Percentiles rank a stretch among this genome's conserved stretches.
phyloP scores from a whole-genome alignment of 2,329 filamentous ascomycete species.

The Xylariaceae sp. region DNA sequence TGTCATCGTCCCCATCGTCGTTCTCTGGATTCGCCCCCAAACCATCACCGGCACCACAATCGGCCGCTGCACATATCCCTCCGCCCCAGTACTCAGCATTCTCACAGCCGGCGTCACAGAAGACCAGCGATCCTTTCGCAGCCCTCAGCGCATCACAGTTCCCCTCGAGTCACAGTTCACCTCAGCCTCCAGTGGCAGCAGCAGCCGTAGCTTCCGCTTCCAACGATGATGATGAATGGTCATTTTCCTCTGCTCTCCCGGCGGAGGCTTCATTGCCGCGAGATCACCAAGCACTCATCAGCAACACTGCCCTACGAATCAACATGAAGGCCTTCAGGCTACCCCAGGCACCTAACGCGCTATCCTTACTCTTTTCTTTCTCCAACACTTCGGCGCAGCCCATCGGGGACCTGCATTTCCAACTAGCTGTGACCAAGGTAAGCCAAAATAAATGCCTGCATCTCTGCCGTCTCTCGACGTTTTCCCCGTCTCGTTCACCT shows the following conservation, averaged over 20 bases:
- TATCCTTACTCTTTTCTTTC: conserved; percentile 73
- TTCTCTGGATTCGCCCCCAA: conserved; percentile 53
- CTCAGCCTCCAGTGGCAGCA: conserved; percentile 27
- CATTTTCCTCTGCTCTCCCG: conserved; percentile 82
- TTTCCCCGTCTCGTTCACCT: neutral
- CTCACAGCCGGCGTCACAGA: conserved; percentile 38
- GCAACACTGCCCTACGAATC: conserved; percentile 65
- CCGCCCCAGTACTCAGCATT: conserved; percentile 44
- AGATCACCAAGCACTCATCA: conserved; percentile 60
- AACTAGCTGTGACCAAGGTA: conserved; percentile 91
- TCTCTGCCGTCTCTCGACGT: neutral
- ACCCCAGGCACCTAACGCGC: conserved; percentile 47
- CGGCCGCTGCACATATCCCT: conserved; percentile 49
- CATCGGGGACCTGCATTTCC: conserved; percentile 78
- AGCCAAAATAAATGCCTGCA: conserved; percentile 15
- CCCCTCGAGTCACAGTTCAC: conserved; percentile 35
- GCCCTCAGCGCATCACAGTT: conserved; percentile 41
- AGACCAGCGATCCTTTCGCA: conserved; percentile 48
- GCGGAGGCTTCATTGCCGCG: conserved; percentile 48
- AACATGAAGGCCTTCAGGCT: conserved; percentile 65
- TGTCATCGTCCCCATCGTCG: conserved; percentile 45
- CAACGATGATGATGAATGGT: conserved; percentile 85
- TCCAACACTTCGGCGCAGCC: conserved; percentile 71
- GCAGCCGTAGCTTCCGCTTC: conserved; percentile 20
- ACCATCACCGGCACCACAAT: conserved; percentile 44